Percentiles rank a stretch among this genome's conserved stretches.
These are phyloP conservation scores for Scheffersomyces stipitis DNA, from an alignment of 805 yeast species.

Conservation along the genomic window DNA sequence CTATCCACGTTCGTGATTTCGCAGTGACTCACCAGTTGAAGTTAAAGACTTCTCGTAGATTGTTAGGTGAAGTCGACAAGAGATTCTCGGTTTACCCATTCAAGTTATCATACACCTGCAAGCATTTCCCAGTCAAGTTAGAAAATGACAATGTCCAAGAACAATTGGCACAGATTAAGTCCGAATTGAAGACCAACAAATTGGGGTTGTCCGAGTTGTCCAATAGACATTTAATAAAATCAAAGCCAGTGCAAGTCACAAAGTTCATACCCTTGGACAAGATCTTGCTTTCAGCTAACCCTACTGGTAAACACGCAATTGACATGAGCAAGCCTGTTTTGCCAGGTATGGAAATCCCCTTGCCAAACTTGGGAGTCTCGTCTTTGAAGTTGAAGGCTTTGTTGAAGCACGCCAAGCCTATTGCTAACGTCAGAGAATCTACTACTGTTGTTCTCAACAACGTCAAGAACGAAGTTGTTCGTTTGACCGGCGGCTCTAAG, in stretches of 20 bases:
- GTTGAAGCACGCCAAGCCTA: slow-evolving; percentile 45
- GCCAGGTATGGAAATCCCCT: slow-evolving; percentile 74
- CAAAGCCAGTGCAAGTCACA: slow-evolving; percentile 70
- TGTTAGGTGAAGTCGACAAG: slow-evolving; percentile 70
- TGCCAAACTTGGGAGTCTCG: slow-evolving; percentile 71
- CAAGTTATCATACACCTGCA: slow-evolving; percentile 72
- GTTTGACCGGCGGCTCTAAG: slow-evolving; percentile 78
- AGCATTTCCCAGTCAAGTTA: slow-evolving; percentile 56
- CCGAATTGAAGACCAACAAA: slow-evolving; percentile 61
- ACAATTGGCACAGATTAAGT: slow-evolving; percentile 46
- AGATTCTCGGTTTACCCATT: slow-evolving; percentile 86
- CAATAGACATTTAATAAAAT: slow-evolving; percentile 74
- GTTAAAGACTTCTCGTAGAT: slow-evolving; percentile 68
- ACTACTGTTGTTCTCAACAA: slow-evolving; percentile 65
- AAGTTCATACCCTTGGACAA: slow-evolving; percentile 70
- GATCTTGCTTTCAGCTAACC: slow-evolving; percentile 61
- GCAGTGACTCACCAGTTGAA: slow-evolving; percentile 78
- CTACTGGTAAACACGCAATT: slow-evolving; percentile 65
- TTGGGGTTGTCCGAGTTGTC: slow-evolving; percentile 78
- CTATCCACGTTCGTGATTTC: slow-evolving; percentile 81
- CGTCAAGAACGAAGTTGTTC: slow-evolving; percentile 56
- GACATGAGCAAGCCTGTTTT: slow-evolving; percentile 66
- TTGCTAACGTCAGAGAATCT: slow-evolving; percentile 63
- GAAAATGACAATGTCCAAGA: slow-evolving; percentile 31
- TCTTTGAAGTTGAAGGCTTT: slow-evolving; percentile 66